Evolutionary conservation across 495 filamentous ascomycete species (phyloP).

Genomic region (Platismatia glauca): DNA sequence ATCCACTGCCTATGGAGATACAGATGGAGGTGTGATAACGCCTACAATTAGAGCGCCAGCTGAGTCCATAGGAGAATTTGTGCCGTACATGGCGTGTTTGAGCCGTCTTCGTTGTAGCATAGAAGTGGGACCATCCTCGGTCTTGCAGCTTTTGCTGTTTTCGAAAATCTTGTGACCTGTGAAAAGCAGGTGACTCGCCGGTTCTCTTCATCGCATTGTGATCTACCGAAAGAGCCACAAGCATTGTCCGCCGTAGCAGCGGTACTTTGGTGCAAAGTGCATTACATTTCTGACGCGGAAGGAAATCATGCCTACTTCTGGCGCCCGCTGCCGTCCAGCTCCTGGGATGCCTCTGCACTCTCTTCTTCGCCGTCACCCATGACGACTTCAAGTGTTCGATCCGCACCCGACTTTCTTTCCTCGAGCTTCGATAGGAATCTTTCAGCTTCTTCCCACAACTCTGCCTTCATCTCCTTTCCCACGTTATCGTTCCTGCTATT

Average conservation of each 20-base stretch:
- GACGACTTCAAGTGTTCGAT: not conserved
- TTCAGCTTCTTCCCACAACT: slow-evolving; percentile 60
- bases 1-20: not conserved
- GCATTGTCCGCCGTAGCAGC: not conserved
- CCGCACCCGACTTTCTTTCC: not conserved
- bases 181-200: not conserved
- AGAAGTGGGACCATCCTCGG: not conserved
- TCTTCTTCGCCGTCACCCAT: not conserved
- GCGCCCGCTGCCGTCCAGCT: not conserved
- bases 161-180: not conserved
- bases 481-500: slow-evolving; percentile 74
- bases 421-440: slow-evolving; percentile 30
- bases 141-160: not conserved
- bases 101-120: not conserved
- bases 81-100: not conserved
- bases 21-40: not conserved
- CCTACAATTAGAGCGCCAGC: not conserved
- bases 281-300: too few species aligned
- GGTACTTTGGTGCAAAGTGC: too few species aligned
- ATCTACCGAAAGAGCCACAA: not conserved
- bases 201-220: not conserved
- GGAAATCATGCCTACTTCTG: too few species aligned
- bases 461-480: slow-evolving; percentile 67
- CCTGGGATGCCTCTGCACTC: not conserved
- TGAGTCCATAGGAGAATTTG: too few species aligned